Base-by-base conservation (phyloP, 148 eudicot genomes). In the Dysphania ambrosioides region DNA sequence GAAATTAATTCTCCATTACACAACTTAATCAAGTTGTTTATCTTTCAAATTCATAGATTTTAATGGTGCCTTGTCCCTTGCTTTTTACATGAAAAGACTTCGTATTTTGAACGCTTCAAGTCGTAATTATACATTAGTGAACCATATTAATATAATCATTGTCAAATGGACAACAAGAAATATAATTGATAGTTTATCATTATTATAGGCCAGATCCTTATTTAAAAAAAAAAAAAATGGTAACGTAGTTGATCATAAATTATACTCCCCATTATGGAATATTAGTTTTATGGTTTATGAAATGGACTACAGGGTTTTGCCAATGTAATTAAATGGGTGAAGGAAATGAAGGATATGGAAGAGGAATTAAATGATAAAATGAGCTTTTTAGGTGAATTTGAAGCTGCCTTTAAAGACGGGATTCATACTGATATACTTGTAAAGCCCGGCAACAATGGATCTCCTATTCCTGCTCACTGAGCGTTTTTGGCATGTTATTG, bases 261-360 rank as follows among this genome's bases (percentile, higher is more conserved):
- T 0, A 47, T 13, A 13, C 4, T 13, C 18, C 4, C 2, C 13
- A 47, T 36, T 1, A 6, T 24, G 32, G 26, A 4, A 1, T 8
- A 58, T 15, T 27, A 59, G 12, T 57, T 59, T 24, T 6, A 59
- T 11, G 63, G 1, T 24, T 7, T 58, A 26, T 58, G 32, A 27
- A 26, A 5, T 32, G 64, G 10, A 12, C 10, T 63, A 1, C 88
- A 93, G 98, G 97, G 98, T 61, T 89, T 93, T 59, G 83, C 78
- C 24, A 84, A 85, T 81, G 86, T 92, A 32, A 38, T 93, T 51
- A 93, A 85, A 88, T 91, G 97, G 94, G 81, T 88, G 61, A 91
- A 93, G 73, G 93, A 91, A 78, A 88, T 86, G 94, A 91, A 89
- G 75, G 91, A 93, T 29, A 61, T 78, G 75, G 97, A 93, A 40